phyloP scores from a whole-genome alignment of 2,329 filamentous ascomycete genomes.

The Colletotrichum musicola region DNA sequence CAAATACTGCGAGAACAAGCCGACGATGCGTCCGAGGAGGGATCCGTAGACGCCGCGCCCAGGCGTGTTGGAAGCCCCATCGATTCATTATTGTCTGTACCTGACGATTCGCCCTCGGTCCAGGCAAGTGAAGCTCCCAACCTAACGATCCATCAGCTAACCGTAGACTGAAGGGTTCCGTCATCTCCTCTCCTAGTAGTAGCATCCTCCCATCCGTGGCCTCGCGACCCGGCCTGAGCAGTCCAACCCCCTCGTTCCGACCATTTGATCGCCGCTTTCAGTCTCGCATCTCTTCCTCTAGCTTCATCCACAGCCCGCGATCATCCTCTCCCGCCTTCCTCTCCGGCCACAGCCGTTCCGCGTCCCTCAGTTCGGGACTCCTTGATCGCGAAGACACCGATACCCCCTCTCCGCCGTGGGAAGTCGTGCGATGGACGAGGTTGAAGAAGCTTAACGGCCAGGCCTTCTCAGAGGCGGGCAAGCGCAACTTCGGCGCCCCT shows the following conservation, averaged over 20 bases:
- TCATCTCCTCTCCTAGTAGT: constrained; percentile 77
- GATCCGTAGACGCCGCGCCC: constrained; percentile 66
- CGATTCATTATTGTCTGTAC: constrained; percentile 77
- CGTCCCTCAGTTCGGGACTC: constrained; percentile 80
- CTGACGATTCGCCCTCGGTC: constrained; percentile 87
- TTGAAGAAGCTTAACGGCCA: constrained; percentile 90
- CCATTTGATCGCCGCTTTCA: constrained; percentile 97
- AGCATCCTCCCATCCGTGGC: constrained; percentile 78
- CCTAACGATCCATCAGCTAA: constrained; percentile 4
- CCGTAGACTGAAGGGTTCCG: constrained; percentile 64
- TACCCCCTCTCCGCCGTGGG: constrained; percentile 87
- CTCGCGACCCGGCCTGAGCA: constrained; percentile 73
- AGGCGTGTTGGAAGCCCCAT: constrained; percentile 74
- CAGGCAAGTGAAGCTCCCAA: constrained; percentile 67
- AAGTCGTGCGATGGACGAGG: constrained; percentile 96
- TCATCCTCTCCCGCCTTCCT: constrained; percentile 83
- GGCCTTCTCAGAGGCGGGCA: constrained; percentile 92
- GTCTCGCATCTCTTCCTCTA: constrained; percentile 79
- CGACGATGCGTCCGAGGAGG: constrained; percentile 64
- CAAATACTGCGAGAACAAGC: constrained; percentile 57
- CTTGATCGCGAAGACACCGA: constrained; percentile 75
- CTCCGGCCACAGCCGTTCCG: constrained; percentile 82
- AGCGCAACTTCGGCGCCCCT: constrained; percentile 90
- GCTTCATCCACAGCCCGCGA: constrained; percentile 69
- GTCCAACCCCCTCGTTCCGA: constrained; percentile 85